Evolutionary conservation across 208 protist species (phyloP).

Genomic region (Strigomonas culicis): DNA sequence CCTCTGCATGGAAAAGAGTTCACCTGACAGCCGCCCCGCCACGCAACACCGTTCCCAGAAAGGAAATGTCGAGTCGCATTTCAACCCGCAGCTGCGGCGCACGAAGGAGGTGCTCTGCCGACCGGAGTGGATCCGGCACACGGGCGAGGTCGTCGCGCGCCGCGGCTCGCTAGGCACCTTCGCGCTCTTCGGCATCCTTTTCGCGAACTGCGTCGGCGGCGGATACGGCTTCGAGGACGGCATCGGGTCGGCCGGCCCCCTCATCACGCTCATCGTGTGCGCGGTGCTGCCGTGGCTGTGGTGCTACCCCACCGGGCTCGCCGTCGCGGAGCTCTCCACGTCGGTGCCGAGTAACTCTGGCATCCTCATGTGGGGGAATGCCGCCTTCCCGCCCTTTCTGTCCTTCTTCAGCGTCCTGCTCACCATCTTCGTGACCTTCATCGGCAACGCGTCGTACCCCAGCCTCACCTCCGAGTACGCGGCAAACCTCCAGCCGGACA

Average conservation of each 20-base stretch:
- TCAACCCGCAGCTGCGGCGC: constrained; percentile 64
- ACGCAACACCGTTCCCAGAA: neutral
- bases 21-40: too few species aligned
- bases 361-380: constrained; percentile 86
- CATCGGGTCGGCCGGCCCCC: constrained; percentile 65
- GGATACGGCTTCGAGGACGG: constrained; percentile 87
- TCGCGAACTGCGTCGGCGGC: constrained; percentile 72
- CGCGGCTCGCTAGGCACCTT: constrained; percentile 61
- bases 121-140: constrained; percentile 66
- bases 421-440: constrained; percentile 81
- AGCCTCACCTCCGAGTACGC: constrained; percentile 77
- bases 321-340: constrained; percentile 78
- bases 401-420: constrained; percentile 72
- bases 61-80: constrained; percentile 33
- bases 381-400: constrained; percentile 64
- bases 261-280: constrained; percentile 79
- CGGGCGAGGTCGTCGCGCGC: constrained; percentile 69
- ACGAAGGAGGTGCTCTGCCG: constrained; percentile 74
- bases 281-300: constrained; percentile 75
- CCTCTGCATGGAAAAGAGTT: too few species aligned
- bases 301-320: constrained; percentile 72
- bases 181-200: constrained; percentile 73
- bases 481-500: constrained; percentile 19
- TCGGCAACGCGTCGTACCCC: constrained; percentile 81
- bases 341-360: constrained; percentile 84